phyloP scores from a whole-genome alignment of 2,329 filamentous ascomycete species.

The Chaetomium sp. region DNA sequence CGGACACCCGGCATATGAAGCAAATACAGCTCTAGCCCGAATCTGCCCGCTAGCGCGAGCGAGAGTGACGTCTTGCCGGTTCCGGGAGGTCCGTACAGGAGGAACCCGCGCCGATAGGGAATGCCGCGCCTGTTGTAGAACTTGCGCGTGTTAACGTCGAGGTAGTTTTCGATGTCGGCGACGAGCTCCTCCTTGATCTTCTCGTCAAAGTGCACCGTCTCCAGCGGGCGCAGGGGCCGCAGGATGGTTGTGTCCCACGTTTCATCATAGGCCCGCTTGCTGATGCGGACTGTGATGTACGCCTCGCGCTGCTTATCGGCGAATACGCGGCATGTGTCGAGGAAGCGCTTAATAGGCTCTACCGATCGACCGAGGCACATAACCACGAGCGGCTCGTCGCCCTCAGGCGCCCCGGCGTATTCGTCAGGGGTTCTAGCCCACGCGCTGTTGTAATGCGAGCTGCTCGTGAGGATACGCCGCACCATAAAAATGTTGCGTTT shows the following conservation, averaged over 20 bases:
- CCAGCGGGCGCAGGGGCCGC: conserved; percentile 40
- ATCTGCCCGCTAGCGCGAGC: conserved; percentile 68
- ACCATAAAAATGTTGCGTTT: conserved; percentile 43
- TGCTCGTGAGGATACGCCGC: conserved; percentile 37
- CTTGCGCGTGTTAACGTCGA: conserved; percentile 55
- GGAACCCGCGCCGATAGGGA: conserved; percentile 72
- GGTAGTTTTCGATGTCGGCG: conserved; percentile 68
- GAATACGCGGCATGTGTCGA: conserved; percentile 52
- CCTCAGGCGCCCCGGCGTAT: conserved; percentile 40
- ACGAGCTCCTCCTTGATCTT: conserved; percentile 64
- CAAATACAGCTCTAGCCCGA: conserved; percentile 75
- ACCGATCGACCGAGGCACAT: conserved; percentile 50
- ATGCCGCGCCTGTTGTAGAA: conserved; percentile 76
- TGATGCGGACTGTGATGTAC: conserved; percentile 43
- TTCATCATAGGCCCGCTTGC: conserved; percentile 36
- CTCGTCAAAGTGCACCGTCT: conserved; percentile 44
- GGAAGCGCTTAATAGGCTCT: conserved; percentile 50
- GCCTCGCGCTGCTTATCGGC: conserved; percentile 43
- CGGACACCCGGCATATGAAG: conserved; percentile 61
- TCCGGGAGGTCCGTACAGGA: conserved; percentile 72
- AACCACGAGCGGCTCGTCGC: conserved; percentile 44
- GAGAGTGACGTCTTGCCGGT: conserved; percentile 78
- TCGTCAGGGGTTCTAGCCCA: conserved; percentile 38
- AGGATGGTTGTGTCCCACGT: conserved; percentile 44
- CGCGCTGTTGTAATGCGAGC: conserved; percentile 26